Evolutionary conservation across 768 basidiomycete genomes (phyloP), one percentile per base, ranked within the genome.

Genomic region (Amanita muscaria): DNA sequence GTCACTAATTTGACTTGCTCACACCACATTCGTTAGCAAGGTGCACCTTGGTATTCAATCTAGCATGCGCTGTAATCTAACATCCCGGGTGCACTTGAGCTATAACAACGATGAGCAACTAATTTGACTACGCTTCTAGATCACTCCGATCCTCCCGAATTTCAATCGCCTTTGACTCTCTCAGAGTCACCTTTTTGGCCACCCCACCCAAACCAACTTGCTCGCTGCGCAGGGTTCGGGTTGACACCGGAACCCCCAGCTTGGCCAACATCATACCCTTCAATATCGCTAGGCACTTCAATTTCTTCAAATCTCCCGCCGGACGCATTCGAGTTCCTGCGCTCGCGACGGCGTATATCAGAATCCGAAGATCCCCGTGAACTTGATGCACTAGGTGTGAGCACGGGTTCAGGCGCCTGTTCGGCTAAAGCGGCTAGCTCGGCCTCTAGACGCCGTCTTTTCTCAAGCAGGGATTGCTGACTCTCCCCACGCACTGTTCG

Each of bases 231-330:
- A 29, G 53, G 56, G 27, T 53, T 58, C 2, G 48, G 47, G 21
- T 60, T 60, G n/a, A 48, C 35, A 6, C 41, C 56, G 24, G 51
- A 59, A 22, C 39, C 55, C 9, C 60, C 64, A 30, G 74, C 72
- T 22, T 80, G 65, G 16, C 55, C 61, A 9, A 64, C 64, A 43
- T 78, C 74, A 44, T 83, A 75, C 5, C 76, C 80, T 49, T 87
- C 84, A 11, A 69, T 71, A 50, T 87, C 83, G 45, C 79, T 80
- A 32, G 76, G 76, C n/a, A 80, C 76, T 48, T 80, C 77, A 2
- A 79, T 72, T 62, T 87, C 81, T 52, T 86, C 85, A 49, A 81
- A 82, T 47, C 63, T 65, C 21, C 70, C 69, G 4, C 44, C 43
- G 22, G 43, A 44, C 38, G 65, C 44, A 44, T 44, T 57, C 14